Base-by-base conservation (phyloP, 345 rosid genomes). In the Pugionium cornutum region DNA sequence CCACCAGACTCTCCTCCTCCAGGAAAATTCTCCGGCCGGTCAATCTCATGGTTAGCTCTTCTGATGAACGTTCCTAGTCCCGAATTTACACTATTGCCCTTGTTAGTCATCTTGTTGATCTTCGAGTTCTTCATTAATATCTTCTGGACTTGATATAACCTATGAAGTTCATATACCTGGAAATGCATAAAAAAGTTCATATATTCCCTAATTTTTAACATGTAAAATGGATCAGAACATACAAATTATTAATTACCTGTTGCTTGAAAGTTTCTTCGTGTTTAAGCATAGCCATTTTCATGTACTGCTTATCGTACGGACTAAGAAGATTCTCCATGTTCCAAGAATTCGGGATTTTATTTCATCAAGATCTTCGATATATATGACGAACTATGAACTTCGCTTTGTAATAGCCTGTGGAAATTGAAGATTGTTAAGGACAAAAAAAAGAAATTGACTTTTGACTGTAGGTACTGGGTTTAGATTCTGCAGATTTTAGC, bases 181-280 rank as follows among this genome's bases (percentile, higher is more conserved):
- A 64, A 65, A 72, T 54, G 57, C 62, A 44, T 3, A 2, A 46
- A 45, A 45, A 58, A 34, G 45, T 18, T 36, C 27, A 18, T 18
- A 18, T 18, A 18, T 18, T 36, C 43, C 7, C 51, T 66, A 56
- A 34, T n/a, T 47, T 55, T 28, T 34, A 18, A 18, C 18, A 29
- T 4, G 26, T 37, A 58, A 35, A 45, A 27, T 1, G 58, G 39
- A 18, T 33, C 2, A 52, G 18, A 32, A 67, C 50, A 55, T 31
- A 18, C 18, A 18, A 18, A 18, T 18, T 18, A 3, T 9, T 36
- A 53, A 28, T 4, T 66, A 88, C 99, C 99, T 94, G 99, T 64
- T 88, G 81, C 82, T 81, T 94, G 83, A 94, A 94, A 43, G 96
- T 94, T 83, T 94, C 84, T 81, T 94, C 99, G 62, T 94, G 99